Percentiles rank a stretch among this genome's conserved stretches.
Evolutionary conservation across 345 rosid genomes (phyloP).

Genomic region (Gossypium thurberi): DNA sequence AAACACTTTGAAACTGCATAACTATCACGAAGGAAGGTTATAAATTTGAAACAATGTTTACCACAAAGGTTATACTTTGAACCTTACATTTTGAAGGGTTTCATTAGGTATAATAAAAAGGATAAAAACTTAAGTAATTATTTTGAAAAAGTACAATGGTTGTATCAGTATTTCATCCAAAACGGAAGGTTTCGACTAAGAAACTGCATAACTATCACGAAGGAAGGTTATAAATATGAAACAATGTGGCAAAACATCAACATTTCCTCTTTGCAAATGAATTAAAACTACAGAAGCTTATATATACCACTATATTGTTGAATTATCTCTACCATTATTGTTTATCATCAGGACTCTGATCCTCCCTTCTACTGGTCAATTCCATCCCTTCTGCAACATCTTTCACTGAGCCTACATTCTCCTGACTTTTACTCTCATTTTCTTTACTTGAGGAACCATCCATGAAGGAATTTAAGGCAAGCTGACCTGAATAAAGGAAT

Average conservation of each 20-base stretch:
- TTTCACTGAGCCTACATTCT: slow-evolving; percentile 19
- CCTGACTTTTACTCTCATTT: slow-evolving; percentile 21
- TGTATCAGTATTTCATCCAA: neutral
- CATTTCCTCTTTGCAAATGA: slow-evolving; percentile 13
- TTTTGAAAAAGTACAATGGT: too few relatives aligned
- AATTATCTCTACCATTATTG: slow-evolving; percentile 17
- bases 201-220: neutral
- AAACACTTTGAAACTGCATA: too few relatives aligned
- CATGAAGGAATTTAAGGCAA: slow-evolving; percentile 48
- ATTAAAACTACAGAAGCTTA: slow-evolving; percentile 10
- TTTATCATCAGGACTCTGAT: slow-evolving; percentile 42
- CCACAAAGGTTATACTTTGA: too few relatives aligned
- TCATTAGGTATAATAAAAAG: too few relatives aligned
- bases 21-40: too few relatives aligned
- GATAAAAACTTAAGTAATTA: too few relatives aligned
- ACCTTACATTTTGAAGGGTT: too few relatives aligned
- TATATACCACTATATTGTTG: neutral
- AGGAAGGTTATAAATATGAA: neutral
- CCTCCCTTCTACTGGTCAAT: slow-evolving; percentile 32
- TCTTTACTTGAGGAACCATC: slow-evolving; percentile 30
- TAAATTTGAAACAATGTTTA: too few relatives aligned
- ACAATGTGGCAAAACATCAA: neutral
- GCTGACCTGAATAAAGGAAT: slow-evolving; percentile 70
- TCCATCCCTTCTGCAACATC: slow-evolving; percentile 23
- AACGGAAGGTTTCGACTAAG: neutral